Percentiles rank a stretch among this genome's conserved stretches.
Evolutionary conservation across 306 rosid genomes (phyloP).

Genomic region (Vigna radiata): DNA sequence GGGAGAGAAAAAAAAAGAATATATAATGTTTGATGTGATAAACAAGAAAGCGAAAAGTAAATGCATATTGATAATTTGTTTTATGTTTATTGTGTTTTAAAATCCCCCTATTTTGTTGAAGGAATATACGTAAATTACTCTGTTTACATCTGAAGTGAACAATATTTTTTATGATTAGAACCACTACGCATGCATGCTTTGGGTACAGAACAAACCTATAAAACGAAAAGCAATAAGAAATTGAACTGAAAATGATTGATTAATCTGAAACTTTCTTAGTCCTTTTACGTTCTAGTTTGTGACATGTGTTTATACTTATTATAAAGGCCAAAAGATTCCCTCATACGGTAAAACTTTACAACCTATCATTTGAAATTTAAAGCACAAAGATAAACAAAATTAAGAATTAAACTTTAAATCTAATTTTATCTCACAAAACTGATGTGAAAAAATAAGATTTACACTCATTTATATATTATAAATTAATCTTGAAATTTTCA

Average conservation of each 20-base stretch:
- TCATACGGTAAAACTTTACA: not conserved
- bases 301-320: constrained; percentile 25
- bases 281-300: not conserved
- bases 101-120: not conserved
- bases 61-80: not conserved
- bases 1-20: too few species aligned
- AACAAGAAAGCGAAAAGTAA: not conserved
- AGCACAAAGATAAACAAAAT: not conserved
- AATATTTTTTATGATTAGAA: constrained; percentile 25
- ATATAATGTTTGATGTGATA: too few species aligned
- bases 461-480: too few species aligned
- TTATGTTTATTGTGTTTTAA: not conserved
- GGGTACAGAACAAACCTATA: not conserved
- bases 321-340: constrained; percentile 9
- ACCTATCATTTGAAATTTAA: not conserved
- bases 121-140: not conserved
- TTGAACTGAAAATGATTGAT: too few species aligned
- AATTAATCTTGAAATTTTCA: too few species aligned
- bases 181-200: constrained; percentile 1
- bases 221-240: not conserved
- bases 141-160: constrained; percentile 17
- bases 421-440: too few species aligned
- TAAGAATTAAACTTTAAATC: too few species aligned
- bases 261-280: not conserved
- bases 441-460: too few species aligned